Evolutionary conservation across 257 asterid species (phyloP), one percentile per base, ranked within the genome.

Genomic region (Ehretia macrophylla): DNA sequence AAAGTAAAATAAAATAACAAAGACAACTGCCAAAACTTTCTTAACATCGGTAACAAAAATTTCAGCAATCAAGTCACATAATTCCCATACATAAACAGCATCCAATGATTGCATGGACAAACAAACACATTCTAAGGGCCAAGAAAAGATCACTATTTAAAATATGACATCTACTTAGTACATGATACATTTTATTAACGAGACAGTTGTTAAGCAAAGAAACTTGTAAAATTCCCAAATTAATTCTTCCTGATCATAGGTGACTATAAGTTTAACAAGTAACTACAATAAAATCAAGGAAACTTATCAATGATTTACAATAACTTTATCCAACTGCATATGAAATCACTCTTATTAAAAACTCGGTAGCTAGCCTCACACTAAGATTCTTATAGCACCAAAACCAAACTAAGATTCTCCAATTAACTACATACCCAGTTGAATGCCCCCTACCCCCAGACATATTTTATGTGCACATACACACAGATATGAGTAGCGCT

Each of bases 1-100:
- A 13, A 51, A 66, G 64, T 47, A 48, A 32, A 40, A 20, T 32
- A 42, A 61, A 32, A n/a, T 14, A 22, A 52, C 44, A 70, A 60
- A 55, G 46, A 16, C 10, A 42, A 53, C 2, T 19, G 47, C 35
- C 17, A 17, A 45, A 45, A 13, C 51, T 45, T 45, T 45, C 17
- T 45, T n/a, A 27, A 27, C 35, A 27, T 27, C 6, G 35, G 35
- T 1, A 27, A 27, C 35, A 3, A 27, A 27, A 27, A 6, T 27
- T 3, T 1, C 35, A 1, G 6, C 35, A 27, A 6, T 27, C 35
- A 27, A 27, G 35, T n/a, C n/a, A n/a, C n/a, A n/a, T n/a, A n/a
- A 27, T 27, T 6, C 6, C 35, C 35, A 27, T 1, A 27, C 35
- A 27, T 27, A 27, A 27, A 27, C 35, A 27, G 35, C 35, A 27